Evolutionary conservation across 2,329 filamentous ascomycete species (phyloP), one percentile per base, ranked within the genome.

Genomic region (Talaromyces amestolkiae): DNA sequence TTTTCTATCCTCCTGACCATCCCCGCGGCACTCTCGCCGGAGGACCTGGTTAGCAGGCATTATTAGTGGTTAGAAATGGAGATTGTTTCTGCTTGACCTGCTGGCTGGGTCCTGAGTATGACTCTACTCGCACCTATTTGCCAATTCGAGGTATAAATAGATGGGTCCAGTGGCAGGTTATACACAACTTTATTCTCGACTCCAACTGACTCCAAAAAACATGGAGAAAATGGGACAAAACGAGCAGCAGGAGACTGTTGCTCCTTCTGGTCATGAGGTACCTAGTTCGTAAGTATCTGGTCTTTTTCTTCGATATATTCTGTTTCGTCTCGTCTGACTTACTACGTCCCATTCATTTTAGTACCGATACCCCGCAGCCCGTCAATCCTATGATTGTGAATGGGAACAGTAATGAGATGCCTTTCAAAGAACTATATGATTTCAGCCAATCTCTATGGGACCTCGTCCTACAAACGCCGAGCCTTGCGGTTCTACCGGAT

Each of bases 401-500:
- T 33, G 39, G 47, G 8, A 22, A 31, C 33, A 27, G 53, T 22
- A 54, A 45, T 39, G 49, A 56, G 58, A 65, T 53, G 54, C 27
- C 24, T 47, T 59, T 45, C 13, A 59, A 66, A 33, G 63, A 69
- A 65, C 69, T 73, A 33, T 68, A 66, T 7, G 53, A 68, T 22
- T 65, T 73, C 19, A 68, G 75, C 7, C 68, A 72, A 65, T 53
- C 69, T 39, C 60, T 78, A 19, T 78, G 76, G 76, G 69, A 72
- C 24, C 67, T 71, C 19, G 69, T 72, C 17, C 71, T 75, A 37
- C 69, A 69, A n/a, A 69, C 69, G 15, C 74, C 72, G 71, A 67
- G 72, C 24, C 71, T 72, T 3, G 67, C 69, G 3, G 70, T 80
- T 22, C 68, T 80, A 35, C 78, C 78, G 3, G 70, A 68, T 43